Evolutionary conservation across 371 early-diverging fungal species (phyloP), one percentile per base, ranked within the genome.

Genomic region (Conidiobolus incongruus): DNA sequence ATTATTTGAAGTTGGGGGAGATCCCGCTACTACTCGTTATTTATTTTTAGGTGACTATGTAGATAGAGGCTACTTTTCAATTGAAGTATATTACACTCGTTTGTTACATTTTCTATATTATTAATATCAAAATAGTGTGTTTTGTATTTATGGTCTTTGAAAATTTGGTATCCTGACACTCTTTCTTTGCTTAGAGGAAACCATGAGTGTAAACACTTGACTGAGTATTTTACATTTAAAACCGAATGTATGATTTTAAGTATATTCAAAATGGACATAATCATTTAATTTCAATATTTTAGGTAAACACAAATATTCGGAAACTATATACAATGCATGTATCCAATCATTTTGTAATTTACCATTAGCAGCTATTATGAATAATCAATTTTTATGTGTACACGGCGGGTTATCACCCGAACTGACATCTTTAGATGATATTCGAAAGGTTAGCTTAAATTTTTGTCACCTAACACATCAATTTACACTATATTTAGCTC

Each of bases 351-450:
- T 98, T 60, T 89, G 90, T 48, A 72, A 85, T 19, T 64, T 98
- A 35, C 98, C 99, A 7, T 67, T 97, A 42, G 87, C 80, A 22
- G 96, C 94, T n/a, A 58, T 96, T 21, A 82, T 98, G 71, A 93
- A 93, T 65, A 77, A 80, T 54, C 92, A 92, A 52, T 89, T 95
- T 51, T 60, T 98, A 28, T 97, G 98, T 61, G 81, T 98, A 58
- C 99, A 98, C 55, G 99, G 99, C 38, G 99, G 99, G 36, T 62
- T 98, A 28, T 93, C 94, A 0, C 99, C 99, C 5, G 82, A 93
- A 55, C 53, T 92, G 42, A 68, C 70, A 43, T 77, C 92, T 43
- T 59, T 86, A 35, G 81, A 89, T 50, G 87, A 94, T 54, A 60
- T 94, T 46, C 66, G 75, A 26, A 59, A 55, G 8, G 84, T 77